These are phyloP conservation scores for Klebsormidium nitens DNA, from an alignment of 139 green algal genomes.

Conservation along the genomic window DNA sequence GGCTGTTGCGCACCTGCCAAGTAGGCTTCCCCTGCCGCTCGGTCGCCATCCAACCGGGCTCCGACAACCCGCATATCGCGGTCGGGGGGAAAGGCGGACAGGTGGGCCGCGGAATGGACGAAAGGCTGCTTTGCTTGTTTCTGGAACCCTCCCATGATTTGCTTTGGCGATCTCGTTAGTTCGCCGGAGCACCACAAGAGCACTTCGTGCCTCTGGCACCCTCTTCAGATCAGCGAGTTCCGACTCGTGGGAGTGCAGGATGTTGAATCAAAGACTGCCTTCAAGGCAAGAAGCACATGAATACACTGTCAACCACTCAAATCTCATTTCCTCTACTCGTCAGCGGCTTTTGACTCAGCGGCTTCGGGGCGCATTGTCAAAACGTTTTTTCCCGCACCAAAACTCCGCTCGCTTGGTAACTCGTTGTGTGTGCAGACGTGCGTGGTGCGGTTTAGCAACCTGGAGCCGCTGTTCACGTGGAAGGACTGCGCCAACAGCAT, in stretches of 20 bases:
- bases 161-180: too few species aligned
- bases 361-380: conserved; percentile 43
- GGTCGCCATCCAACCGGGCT: conserved; percentile 44
- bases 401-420: conserved; percentile 56
- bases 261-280: too few species aligned
- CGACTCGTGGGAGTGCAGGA: too few species aligned
- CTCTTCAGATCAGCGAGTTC: too few species aligned
- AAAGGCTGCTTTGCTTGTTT: too few species aligned
- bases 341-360: conserved; percentile 40
- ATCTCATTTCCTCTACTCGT: too few species aligned
- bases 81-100: conserved; percentile 32
- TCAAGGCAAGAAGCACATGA: too few species aligned
- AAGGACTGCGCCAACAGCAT: conserved; percentile 28
- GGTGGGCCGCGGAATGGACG: too few species aligned
- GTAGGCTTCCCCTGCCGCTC: neutral
- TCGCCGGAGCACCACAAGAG: too few species aligned
- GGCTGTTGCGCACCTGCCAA: neutral
- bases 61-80: conserved; percentile 52
- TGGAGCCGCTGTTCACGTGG: conserved; percentile 6
- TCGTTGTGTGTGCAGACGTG: conserved; percentile 53
- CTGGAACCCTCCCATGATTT: too few species aligned
- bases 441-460: conserved; percentile 45
- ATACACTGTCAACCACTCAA: too few species aligned
- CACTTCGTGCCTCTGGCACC: too few species aligned
- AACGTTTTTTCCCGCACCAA: conserved; percentile 48